Percentiles rank a stretch among this genome's conserved stretches.
phyloP scores from a whole-genome alignment of 2,329 filamentous ascomycete genomes.

The Fusarium chuoi region DNA sequence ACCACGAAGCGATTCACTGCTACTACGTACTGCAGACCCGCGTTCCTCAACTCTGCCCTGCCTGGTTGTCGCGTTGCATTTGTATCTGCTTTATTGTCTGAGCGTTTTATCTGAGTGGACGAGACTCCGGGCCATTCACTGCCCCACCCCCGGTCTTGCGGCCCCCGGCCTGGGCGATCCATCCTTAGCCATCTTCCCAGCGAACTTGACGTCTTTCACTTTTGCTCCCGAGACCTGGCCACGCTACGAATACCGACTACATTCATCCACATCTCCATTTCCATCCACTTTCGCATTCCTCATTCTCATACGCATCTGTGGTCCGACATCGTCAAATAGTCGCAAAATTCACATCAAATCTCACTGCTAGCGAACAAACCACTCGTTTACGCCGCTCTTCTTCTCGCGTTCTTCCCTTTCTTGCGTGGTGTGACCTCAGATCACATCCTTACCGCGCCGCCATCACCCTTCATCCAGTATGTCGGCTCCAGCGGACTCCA shows the following conservation, averaged over 20 bases:
- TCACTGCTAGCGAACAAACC: conserved; percentile 34
- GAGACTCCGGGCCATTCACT: conserved; percentile 35
- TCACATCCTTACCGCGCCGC: conserved; percentile 34
- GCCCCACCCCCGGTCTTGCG: conserved; percentile 44
- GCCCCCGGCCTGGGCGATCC: conserved; percentile 42
- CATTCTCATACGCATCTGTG: conserved; percentile 33
- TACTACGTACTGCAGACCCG: background rate
- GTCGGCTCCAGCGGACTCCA: conserved; percentile 48
- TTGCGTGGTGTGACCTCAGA: conserved; percentile 43
- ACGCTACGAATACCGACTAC: conserved; percentile 31
- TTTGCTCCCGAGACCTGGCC: conserved; percentile 41
- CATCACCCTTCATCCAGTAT: conserved; percentile 39
- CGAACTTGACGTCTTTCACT: conserved; percentile 47
- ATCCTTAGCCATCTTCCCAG: conserved; percentile 36
- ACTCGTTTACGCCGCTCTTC: conserved; percentile 17
- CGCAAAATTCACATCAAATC: conserved; percentile 11
- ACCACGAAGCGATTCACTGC: conserved; percentile 1
- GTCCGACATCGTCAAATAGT: conserved; percentile 18
- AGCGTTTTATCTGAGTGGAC: conserved; percentile 42
- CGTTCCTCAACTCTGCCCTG: conserved; percentile 12
- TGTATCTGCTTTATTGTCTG: conserved; percentile 36
- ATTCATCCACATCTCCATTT: conserved; percentile 30
- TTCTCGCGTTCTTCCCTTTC: conserved; percentile 17
- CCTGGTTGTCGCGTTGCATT: conserved; percentile 31
- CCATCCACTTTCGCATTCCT: conserved; percentile 24